Percentiles rank a stretch among this genome's conserved stretches.
These are phyloP conservation scores for Oryza longistaminata DNA, from an alignment of 176 grass and related monocot species.

Conservation along the genomic window DNA sequence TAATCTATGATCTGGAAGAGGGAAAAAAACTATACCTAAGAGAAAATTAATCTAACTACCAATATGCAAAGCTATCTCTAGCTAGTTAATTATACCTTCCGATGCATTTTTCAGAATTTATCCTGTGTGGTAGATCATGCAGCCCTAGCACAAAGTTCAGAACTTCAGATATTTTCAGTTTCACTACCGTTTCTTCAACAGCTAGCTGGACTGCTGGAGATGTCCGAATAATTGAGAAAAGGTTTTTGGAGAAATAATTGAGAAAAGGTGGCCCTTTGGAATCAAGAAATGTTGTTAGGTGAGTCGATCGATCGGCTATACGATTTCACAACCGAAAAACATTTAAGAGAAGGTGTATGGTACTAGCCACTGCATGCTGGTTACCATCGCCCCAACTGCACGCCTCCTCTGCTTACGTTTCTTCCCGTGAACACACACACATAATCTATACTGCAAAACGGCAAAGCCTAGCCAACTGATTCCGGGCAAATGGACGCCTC, in stretches of 20 bases:
- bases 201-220: too few species aligned
- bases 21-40: background rate
- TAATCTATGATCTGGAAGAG: too few species aligned
- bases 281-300: background rate
- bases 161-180: background rate
- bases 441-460: background rate
- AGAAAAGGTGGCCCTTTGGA: background rate
- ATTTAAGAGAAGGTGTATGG: background rate
- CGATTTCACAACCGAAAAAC: conserved; percentile 10
- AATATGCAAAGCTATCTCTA: background rate
- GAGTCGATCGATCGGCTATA: background rate
- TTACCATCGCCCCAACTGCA: background rate
- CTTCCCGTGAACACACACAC: background rate
- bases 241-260: background rate
- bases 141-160: background rate
- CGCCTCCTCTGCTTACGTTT: background rate
- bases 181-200: background rate
- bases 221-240: background rate
- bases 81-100: too few species aligned
- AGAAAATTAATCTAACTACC: background rate
- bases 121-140: background rate
- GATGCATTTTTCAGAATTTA: background rate
- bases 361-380: background rate
- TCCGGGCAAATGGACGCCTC: background rate
- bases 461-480: background rate